Percentiles rank a stretch among this genome's conserved stretches.
These are phyloP conservation scores for Cordyceps militaris DNA, from an alignment of 2,329 filamentous ascomycete species.

Conservation along the genomic window DNA sequence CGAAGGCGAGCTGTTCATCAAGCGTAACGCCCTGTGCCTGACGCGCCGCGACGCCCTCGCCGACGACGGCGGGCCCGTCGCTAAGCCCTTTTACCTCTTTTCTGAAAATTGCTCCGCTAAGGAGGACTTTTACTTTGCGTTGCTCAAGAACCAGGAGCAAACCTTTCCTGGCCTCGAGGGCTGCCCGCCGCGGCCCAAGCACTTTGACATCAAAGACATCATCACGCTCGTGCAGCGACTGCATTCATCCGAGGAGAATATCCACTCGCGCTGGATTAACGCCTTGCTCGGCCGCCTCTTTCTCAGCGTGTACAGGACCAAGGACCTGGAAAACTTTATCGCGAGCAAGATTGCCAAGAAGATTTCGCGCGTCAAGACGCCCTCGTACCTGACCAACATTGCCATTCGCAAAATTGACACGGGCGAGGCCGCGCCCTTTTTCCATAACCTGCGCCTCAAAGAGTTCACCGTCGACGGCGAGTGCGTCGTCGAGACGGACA, in stretches of 20 bases:
- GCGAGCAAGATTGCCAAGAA: slow-evolving; percentile 87
- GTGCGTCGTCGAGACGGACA: slow-evolving; percentile 75
- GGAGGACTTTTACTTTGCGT: slow-evolving; percentile 94
- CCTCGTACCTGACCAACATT: slow-evolving; percentile 80
- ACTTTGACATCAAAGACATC: slow-evolving; percentile 79
- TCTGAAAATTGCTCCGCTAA: slow-evolving; percentile 94
- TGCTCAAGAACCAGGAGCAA: slow-evolving; percentile 77
- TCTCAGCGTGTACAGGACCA: slow-evolving; percentile 77
- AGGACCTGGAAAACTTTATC: slow-evolving; percentile 73
- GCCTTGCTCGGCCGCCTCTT: slow-evolving; percentile 85
- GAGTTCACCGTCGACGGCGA: slow-evolving; percentile 91
- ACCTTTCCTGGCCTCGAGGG: slow-evolving; percentile 45
- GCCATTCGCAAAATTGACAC: slow-evolving; percentile 77
- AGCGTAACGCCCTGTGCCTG: slow-evolving; percentile 81
- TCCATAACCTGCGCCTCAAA: slow-evolving; percentile 81
- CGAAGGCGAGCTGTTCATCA: slow-evolving; percentile 93
- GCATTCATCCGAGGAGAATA: slow-evolving; percentile 84
- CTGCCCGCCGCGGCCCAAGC: slow-evolving; percentile 58
- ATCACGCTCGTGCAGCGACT: slow-evolving; percentile 84
- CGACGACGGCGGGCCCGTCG: slow-evolving; percentile 50
- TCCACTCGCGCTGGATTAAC: slow-evolving; percentile 91
- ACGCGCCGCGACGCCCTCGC: slow-evolving; percentile 53
- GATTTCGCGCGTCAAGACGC: slow-evolving; percentile 87
- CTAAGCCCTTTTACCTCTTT: slow-evolving; percentile 88
- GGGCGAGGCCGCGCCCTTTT: slow-evolving; percentile 77